Evolutionary conservation across 2,329 filamentous ascomycete genomes (phyloP).

Genomic region (Fusarium torulosum): DNA sequence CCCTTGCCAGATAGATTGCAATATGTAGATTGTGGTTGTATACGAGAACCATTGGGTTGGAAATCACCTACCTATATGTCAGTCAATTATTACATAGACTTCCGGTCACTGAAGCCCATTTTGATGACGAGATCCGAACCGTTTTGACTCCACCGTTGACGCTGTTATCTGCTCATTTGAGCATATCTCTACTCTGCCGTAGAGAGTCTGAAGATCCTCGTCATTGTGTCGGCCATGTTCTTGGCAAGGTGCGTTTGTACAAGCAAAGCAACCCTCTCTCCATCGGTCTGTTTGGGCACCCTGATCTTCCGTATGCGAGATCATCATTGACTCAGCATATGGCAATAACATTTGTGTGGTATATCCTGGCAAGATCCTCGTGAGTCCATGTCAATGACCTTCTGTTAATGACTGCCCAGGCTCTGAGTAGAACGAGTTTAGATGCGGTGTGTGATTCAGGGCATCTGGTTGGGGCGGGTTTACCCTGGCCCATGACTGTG

Average conservation of each 20-base stretch:
- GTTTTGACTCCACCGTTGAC: constrained; percentile 11
- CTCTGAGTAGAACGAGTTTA: constrained; percentile 32
- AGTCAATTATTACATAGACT: constrained; percentile 37
- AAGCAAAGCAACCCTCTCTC: not conserved
- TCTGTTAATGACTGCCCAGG: constrained; percentile 13
- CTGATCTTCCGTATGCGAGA: constrained; percentile 12
- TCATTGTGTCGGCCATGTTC: constrained; percentile 9
- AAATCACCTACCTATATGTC: constrained; percentile 41
- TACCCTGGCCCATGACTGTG: constrained; percentile 22
- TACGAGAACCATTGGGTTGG: constrained; percentile 41
- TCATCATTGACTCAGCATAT: constrained; percentile 14
- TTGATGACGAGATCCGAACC: constrained; percentile 26
- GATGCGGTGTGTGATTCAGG: constrained; percentile 45
- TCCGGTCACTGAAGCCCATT: constrained; percentile 30
- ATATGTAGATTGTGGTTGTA: constrained; percentile 40
- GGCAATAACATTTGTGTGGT: constrained; percentile 12
- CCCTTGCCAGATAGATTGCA: constrained; percentile 32
- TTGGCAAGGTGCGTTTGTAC: constrained; percentile 3
- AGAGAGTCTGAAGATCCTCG: constrained; percentile 12
- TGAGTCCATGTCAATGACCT: constrained; percentile 22
- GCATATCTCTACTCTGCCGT: not conserved
- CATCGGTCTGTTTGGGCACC: constrained; percentile 13
- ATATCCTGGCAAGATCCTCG: constrained; percentile 24
- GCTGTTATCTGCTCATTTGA: constrained; percentile 1
- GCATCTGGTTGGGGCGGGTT: constrained; percentile 37